Base-by-base conservation (phyloP, 495 filamentous ascomycete genomes). In the Letharia columbiana region DNA sequence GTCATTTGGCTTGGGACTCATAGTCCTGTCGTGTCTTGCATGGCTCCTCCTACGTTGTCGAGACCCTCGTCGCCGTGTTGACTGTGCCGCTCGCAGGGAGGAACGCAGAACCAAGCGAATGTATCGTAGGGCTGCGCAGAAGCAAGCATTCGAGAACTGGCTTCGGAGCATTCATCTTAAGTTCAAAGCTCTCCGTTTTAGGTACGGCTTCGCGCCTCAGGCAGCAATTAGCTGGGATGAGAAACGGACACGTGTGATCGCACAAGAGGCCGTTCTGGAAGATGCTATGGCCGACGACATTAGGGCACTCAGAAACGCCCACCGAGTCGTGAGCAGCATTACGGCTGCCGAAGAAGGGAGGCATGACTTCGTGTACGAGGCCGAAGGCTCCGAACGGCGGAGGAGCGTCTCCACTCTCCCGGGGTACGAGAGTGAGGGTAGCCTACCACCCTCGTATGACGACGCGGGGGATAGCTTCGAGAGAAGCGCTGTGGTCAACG, bases 221-320 rank as follows among this genome's bases (percentile, higher is more conserved):
- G 57, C 50, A 31, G 44, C 57, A 45, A 5, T 58, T 61, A 52
- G 35, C 59, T 64, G 66, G 71, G 47, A 75, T 45, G 69, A 64
- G 64, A 75, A 67, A 62, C 58, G 50, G 62, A 68, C 18, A 40
- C 71, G 57, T 44, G 64, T 71, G n/a, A 42, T 56, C 15, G 73
- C 73, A 40, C 74, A 77, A 66, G 79, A 81, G 52, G 68, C 9
- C 41, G 59, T 64, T 44, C 67, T 71, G 20, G 70, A 72, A 62
- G 67, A 65, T 3, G 63, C 60, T 4, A 66, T 77, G 73, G 62
- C 66, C 0, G 73, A 75, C 12, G 81, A 85, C 68, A 76, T 85
- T 56, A 72, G 76, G 3, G 77, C 78, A 41, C 77, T 84, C 39
- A 76, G 80, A 49, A 73, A 76, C 47, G 82, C 76, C 23, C 65